Evolutionary conservation across 371 early-diverging fungal genomes (phyloP).

Genomic region (Mortierella sp.): DNA sequence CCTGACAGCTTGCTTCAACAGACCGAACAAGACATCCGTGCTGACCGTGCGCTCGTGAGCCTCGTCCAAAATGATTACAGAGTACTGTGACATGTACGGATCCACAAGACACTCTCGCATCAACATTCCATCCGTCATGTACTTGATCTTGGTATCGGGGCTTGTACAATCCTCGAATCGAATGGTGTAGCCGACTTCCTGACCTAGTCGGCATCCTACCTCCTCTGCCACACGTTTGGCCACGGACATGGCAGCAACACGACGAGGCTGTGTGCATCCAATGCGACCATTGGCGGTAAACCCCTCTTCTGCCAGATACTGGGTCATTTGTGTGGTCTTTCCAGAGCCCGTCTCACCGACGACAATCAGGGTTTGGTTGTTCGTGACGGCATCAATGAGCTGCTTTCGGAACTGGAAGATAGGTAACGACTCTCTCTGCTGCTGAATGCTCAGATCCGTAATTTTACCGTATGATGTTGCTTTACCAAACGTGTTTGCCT

Average conservation of each 20-base stretch:
- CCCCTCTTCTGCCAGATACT: slow-evolving; percentile 96
- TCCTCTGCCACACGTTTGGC: slow-evolving; percentile 99
- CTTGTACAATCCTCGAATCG: slow-evolving; percentile 98
- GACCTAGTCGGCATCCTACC: slow-evolving; percentile 93
- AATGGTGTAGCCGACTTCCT: slow-evolving; percentile 98
- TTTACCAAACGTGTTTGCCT: slow-evolving; percentile 85
- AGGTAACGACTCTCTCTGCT: slow-evolving; percentile 93
- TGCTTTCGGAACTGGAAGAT: slow-evolving; percentile 84
- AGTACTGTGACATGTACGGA: slow-evolving; percentile 84
- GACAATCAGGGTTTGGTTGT: slow-evolving; percentile 92
- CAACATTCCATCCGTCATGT: slow-evolving; percentile 99
- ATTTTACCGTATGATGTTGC: slow-evolving; percentile 93
- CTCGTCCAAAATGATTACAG: slow-evolving; percentile 98
- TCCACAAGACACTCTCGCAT: slow-evolving; percentile 96
- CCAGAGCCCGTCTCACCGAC: slow-evolving; percentile 99
- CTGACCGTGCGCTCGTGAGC: slow-evolving; percentile 99
- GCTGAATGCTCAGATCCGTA: slow-evolving; percentile 88
- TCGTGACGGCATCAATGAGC: slow-evolving; percentile 84
- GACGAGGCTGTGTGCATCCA: slow-evolving; percentile 99
- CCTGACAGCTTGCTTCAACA: slow-evolving; percentile 89
- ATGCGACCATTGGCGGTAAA: slow-evolving; percentile 87
- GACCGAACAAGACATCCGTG: slow-evolving; percentile 98
- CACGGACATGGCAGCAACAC: slow-evolving; percentile 99
- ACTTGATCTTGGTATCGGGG: slow-evolving; percentile 94
- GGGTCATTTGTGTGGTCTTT: slow-evolving; percentile 99